phyloP scores from a whole-genome alignment of 2,329 filamentous ascomycete genomes.

The Pyrenophora graminea region DNA sequence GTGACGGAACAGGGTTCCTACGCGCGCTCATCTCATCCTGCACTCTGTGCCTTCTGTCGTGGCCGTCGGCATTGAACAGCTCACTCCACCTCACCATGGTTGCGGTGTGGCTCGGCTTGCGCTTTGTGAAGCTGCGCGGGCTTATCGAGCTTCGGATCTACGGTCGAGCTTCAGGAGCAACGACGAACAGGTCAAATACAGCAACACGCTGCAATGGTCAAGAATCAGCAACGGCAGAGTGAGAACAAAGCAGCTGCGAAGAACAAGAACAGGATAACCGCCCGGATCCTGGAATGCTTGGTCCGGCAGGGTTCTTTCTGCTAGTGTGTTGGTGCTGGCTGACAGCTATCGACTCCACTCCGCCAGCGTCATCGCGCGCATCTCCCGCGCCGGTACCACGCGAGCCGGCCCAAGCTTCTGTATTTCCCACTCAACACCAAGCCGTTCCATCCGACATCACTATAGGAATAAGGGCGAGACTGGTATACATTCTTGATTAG shows the following conservation, averaged over 20 bases:
- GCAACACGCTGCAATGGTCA: neutral
- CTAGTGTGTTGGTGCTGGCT: conserved; percentile 19
- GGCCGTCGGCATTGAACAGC: conserved; percentile 44
- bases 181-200: neutral
- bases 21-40: conserved; percentile 50
- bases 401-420: conserved; percentile 19
- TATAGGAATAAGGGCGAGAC: neutral
- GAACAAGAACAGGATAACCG: neutral
- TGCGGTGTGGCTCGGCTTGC: neutral
- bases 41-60: conserved; percentile 45
- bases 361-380: conserved; percentile 22
- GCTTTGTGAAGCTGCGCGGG: conserved; percentile 1
- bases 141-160: conserved; percentile 1
- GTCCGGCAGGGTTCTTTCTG: conserved; percentile 4
- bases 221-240: neutral
- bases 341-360: conserved; percentile 1
- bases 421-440: conserved; percentile 3
- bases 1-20: conserved; percentile 25
- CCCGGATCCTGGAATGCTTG: neutral
- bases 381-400: conserved; percentile 3
- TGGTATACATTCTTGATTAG: conserved; percentile 3
- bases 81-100: conserved; percentile 48
- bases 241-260: conserved; percentile 6
- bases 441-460: neutral
- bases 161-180: neutral